Percentiles rank a stretch among this genome's conserved stretches.
phyloP scores from a whole-genome alignment of 1,284 basidiomycete genomes.

The Ganoderma sp. region DNA sequence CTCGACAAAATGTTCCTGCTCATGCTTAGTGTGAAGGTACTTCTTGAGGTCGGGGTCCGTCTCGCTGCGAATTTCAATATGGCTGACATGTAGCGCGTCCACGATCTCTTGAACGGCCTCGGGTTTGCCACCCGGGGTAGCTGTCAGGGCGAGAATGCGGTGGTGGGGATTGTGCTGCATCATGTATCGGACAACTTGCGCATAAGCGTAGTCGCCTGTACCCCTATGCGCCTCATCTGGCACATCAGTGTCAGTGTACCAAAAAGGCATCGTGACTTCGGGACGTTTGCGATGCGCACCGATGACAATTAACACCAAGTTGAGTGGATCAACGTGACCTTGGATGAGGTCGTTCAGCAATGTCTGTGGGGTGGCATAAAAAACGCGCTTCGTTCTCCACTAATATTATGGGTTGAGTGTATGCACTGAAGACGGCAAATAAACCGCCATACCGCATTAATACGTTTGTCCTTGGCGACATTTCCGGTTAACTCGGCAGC shows the following conservation, averaged over 20 bases:
- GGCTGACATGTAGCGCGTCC: conserved; percentile 94
- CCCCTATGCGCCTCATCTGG: conserved; percentile 96
- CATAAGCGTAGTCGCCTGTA: conserved; percentile 93
- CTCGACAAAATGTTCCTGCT: conserved; percentile 72
- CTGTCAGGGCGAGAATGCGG: conserved; percentile 91
- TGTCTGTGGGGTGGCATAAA: conserved; percentile 99
- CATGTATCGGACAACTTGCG: conserved; percentile 86
- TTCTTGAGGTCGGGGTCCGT: conserved; percentile 85
- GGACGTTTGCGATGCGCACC: conserved; percentile 49
- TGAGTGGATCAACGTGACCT: conserved; percentile 77
- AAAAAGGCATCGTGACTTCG: neutral
- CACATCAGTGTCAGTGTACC: conserved; percentile 6
- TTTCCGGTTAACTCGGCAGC: conserved; percentile 90
- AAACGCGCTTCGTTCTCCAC: conserved; percentile 89
- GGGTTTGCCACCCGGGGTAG: conserved; percentile 89
- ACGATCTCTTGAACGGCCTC: conserved; percentile 92
- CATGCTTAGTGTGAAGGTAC: conserved; percentile 89
- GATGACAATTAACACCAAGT: conserved; percentile 84
- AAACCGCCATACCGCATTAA: conserved; percentile 60
- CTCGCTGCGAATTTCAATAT: conserved; percentile 95
- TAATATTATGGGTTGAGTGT: conserved; percentile 36
- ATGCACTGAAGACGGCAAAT: conserved; percentile 3
- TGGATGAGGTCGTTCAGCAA: conserved; percentile 86
- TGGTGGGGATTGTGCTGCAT: conserved; percentile 96
- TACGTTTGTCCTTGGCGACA: conserved; percentile 55